Evolutionary conservation across 345 rosid genomes (phyloP).

Genomic region (Trapa bicornis): DNA sequence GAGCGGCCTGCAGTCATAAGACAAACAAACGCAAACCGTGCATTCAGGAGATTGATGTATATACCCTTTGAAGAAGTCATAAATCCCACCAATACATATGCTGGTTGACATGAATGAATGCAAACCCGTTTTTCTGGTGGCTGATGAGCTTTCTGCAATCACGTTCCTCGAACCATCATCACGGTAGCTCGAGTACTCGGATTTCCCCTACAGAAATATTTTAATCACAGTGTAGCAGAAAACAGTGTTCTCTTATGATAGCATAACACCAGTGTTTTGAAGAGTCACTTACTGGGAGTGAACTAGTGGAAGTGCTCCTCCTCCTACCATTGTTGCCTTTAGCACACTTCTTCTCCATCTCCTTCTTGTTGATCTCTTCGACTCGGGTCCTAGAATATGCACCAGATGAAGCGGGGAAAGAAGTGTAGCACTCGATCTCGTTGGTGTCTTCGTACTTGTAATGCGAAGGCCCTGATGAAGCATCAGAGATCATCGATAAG

Average conservation of each 20-base stretch:
- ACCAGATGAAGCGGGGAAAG: conserved; percentile 5
- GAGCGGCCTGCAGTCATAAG: not conserved
- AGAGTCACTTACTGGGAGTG: conserved; percentile 1
- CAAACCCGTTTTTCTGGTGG: conserved; percentile 7
- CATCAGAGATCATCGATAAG: conserved; percentile 85
- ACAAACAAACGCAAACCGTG: not conserved
- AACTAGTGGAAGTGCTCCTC: not conserved
- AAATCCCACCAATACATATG: not conserved
- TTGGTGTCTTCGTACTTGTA: conserved; percentile 24
- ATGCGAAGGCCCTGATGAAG: conserved; percentile 71
- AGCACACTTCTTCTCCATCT: conserved; percentile 17
- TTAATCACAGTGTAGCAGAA: not conserved
- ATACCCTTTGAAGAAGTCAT: not conserved
- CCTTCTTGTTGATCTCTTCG: not conserved
- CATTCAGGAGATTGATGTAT: not conserved
- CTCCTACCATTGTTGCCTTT: conserved; percentile 14
- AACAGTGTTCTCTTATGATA: not conserved
- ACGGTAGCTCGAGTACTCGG: not conserved
- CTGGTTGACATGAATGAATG: not conserved
- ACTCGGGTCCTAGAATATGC: not conserved
- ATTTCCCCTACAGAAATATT: not conserved
- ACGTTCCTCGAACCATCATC: not conserved
- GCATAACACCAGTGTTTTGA: not conserved
- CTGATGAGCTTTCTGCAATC: conserved; percentile 3
- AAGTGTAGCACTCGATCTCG: conserved; percentile 19